Evolutionary conservation across 2,329 filamentous ascomycete genomes (phyloP).

Genomic region (Graphilbum fragrans): DNA sequence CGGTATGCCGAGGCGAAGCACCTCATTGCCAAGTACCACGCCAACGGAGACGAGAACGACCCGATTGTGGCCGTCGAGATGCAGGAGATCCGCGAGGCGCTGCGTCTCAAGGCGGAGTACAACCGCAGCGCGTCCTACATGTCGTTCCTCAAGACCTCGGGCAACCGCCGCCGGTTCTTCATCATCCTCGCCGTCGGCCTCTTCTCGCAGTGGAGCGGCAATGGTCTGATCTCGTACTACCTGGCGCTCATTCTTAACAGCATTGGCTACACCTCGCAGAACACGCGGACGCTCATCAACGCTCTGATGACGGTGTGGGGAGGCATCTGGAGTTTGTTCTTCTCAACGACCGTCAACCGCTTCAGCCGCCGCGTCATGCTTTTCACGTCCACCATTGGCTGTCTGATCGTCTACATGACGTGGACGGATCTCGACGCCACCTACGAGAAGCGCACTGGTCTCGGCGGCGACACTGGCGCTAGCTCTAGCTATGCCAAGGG

Average conservation of each 20-base stretch:
- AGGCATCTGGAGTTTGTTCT: slow-evolving; percentile 1
- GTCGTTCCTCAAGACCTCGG: neutral
- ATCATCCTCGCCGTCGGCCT: slow-evolving; percentile 9
- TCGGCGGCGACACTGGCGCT: too few relatives aligned
- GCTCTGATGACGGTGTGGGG: too few relatives aligned
- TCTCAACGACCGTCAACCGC: slow-evolving; percentile 15
- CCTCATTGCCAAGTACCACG: slow-evolving; percentile 9
- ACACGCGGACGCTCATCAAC: neutral
- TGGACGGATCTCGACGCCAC: too few relatives aligned
- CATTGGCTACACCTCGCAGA: neutral
- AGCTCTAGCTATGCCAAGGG: too few relatives aligned
- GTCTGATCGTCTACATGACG: slow-evolving; percentile 23
- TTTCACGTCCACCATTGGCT: slow-evolving; percentile 23
- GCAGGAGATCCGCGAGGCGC: slow-evolving; percentile 7
- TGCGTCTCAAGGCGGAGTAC: slow-evolving; percentile 9
- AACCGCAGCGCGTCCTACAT: slow-evolving; percentile 5
- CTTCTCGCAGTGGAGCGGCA: slow-evolving; percentile 9
- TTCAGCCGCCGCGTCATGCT: slow-evolving; percentile 23
- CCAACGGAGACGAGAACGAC: slow-evolving; percentile 4
- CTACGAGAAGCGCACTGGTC: too few relatives aligned
- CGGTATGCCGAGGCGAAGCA: slow-evolving; percentile 4
- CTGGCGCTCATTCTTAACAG: slow-evolving; percentile 3
- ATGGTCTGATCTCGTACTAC: slow-evolving; percentile 9
- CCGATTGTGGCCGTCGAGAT: slow-evolving; percentile 7
- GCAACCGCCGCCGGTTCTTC: slow-evolving; percentile 10